Evolutionary conservation across 1,139 yeast genomes (phyloP), one percentile per base, ranked within the genome.

Genomic region (Blastobotrys aristatus): DNA sequence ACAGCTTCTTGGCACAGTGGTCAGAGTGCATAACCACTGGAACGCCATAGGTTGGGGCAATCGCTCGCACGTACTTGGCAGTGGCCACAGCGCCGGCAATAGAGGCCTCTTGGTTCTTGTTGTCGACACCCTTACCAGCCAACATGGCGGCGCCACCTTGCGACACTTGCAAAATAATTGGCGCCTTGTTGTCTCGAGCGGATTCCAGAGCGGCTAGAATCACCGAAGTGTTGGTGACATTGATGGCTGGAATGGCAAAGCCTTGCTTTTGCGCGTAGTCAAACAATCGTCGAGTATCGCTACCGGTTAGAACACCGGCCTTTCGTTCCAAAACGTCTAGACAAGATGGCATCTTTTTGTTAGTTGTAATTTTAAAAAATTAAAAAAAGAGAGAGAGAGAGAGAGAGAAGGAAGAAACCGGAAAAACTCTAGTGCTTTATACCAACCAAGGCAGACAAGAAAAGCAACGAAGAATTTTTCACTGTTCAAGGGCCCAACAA

Each of bases 91-190:
- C 74, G 74, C 99, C 99, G 56, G 82, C 84, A 73, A 92, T 86
- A 53, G 98, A 84, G 56, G 97, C 98, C 64, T 76, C 76, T 76
- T 92, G 97, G 77, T 88, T 82, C 66, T 77, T 79, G 85, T 92
- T 94, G 71, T 79, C 79, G 62, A 94, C 90, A 75, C 98, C 98
- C 82, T 92, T 92, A 78, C 97, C 97, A 17, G 41, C 41, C 71
- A 92, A 92, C 88, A 80, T 94, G 58, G 97, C 98, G 62, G 98
- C 95, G 78, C 99, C 99, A 77, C 99, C 99, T 73, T 92, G 90
- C 56, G 98, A 92, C 61, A 92, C 81, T 77, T 92, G 99, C 70
- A 92, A 77, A 69, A 92, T 88, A 74, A 92, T 89, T 75, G 99
- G 98, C 54, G 96, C 77, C 72, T 86, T 84, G 77, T 71, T 72